Base-by-base conservation (phyloP, 768 basidiomycete genomes). In the Tylopilus subfusipes region DNA sequence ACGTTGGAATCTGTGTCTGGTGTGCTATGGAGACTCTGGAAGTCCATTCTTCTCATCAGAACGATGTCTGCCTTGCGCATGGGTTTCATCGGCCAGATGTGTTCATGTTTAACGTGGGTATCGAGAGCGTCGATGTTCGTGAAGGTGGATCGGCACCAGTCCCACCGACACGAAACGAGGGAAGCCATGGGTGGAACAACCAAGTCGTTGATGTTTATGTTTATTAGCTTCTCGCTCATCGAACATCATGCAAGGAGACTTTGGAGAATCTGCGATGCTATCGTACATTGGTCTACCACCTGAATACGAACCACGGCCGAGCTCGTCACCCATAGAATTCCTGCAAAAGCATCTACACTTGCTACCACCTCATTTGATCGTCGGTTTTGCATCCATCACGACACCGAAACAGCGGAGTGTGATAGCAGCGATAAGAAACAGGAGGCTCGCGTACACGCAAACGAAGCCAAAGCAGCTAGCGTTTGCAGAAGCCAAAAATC, bases 391-490 rank as follows among this genome's bases (percentile, higher is more conserved):
- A 5, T 53, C 65, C 3, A 48, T 70, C 24, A 76, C 78, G 29
- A 77, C 75, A 2, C 85, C 90, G 4, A 88, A 79, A 54, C 76
- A 90, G 55, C 82, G 90, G 53, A 83, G 85, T 4, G 68, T 65
- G 10, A 76, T 93, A 48, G 72, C 84, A 12, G 66, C 71, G 19
- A 85, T 93, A 51, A 79, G 90, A 34, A 93, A 93, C 67, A 76
- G 90, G 45, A 80, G 90, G 10, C 74, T 88, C 21, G 80, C 78
- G 60, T 91, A 85, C 70, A 74, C 76, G 21, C 75, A 75, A 40
- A 78, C 76, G 16, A 71, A 74, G 47, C 86, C 89, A 19, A 67
- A 73, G 5, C 79, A 85, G 56, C 73, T 93, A 5, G 67, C 68
- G 18, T 82, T 86, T 62, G 69, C 69, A 4, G 63, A 71, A 24